A percentile compares a stretch with the other conserved stretches of the same genome.
Evolutionary conservation across 257 asterid species (phyloP).

Genomic region (Petrea volubilis): DNA sequence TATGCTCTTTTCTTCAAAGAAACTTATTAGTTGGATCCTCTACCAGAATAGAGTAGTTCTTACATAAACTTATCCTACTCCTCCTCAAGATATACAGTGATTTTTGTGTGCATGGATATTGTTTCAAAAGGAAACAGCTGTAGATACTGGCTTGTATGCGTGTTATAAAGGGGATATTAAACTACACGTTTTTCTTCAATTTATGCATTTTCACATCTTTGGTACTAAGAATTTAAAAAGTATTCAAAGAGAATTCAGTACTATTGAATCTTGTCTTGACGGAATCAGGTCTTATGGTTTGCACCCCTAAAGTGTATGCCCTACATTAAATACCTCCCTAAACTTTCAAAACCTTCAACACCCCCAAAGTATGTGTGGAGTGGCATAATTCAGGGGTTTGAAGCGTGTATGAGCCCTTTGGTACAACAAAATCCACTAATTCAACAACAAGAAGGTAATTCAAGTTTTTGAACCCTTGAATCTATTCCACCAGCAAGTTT

Average conservation of each 20-base stretch:
- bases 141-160: neutral
- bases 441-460: too few relatives aligned
- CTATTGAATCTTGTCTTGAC: too few relatives aligned
- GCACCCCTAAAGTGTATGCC: too few relatives aligned
- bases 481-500: too few relatives aligned
- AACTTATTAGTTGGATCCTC: slow-evolving; percentile 36
- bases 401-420: too few relatives aligned
- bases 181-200: neutral
- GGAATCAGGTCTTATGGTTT: too few relatives aligned
- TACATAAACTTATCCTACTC: slow-evolving; percentile 8
- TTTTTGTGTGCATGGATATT: slow-evolving; percentile 13
- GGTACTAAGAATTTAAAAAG: neutral
- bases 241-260: neutral
- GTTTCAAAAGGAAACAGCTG: slow-evolving; percentile 4
- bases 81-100: neutral
- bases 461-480: too few relatives aligned
- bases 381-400: too few relatives aligned
- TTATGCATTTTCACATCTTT: neutral
- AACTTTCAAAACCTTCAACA: too few relatives aligned
- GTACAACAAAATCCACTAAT: too few relatives aligned
- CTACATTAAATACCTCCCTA: too few relatives aligned
- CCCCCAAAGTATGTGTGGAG: too few relatives aligned
- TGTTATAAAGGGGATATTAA: neutral
- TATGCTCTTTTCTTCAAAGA: slow-evolving; percentile 73
- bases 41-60: neutral